Conservation (phyloP, 2,329 filamentous ascomycete species). For the Dissoconium aciculare region DNA sequence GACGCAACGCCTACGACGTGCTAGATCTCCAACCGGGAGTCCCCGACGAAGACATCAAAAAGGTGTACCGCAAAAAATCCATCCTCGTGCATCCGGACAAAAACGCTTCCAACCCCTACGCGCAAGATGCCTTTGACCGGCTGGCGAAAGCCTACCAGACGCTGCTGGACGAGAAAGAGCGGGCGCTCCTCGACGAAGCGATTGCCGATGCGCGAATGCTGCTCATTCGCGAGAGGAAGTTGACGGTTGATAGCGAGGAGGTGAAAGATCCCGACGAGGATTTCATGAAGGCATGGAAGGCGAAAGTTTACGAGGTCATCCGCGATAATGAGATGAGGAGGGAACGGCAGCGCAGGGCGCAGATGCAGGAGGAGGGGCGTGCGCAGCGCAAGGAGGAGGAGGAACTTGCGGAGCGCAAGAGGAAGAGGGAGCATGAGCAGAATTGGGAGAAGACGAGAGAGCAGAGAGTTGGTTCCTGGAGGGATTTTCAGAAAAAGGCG, state of each 20-base stretch:
- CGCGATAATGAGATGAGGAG: conserved; percentile 83
- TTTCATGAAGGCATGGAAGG: conserved; percentile 73
- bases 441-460: conserved; percentile 92
- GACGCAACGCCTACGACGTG: conserved; percentile 74
- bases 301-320: conserved; percentile 78
- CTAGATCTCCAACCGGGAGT: conserved; percentile 92
- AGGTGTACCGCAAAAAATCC: conserved; percentile 91
- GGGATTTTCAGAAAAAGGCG: conserved; percentile 63
- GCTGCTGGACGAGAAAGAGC: conserved; percentile 87
- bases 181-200: conserved; percentile 74
- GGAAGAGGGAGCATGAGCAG: conserved; percentile 71
- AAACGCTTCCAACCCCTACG: conserved; percentile 67
- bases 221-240: conserved; percentile 84
- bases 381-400: conserved; percentile 76
- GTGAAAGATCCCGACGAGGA: conserved; percentile 55
- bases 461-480: conserved; percentile 83
- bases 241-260: conserved; percentile 77
- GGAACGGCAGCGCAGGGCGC: conserved; percentile 72
- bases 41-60: conserved; percentile 89
- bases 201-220: conserved; percentile 94
- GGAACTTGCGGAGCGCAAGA: conserved; percentile 51
- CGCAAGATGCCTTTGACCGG: conserved; percentile 90
- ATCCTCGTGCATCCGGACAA: conserved; percentile 98
- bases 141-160: conserved; percentile 87
- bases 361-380: conserved; percentile 91